Evolutionary conservation across 768 basidiomycete species (phyloP).

Genomic region (Cystofilobasidium macerans): DNA sequence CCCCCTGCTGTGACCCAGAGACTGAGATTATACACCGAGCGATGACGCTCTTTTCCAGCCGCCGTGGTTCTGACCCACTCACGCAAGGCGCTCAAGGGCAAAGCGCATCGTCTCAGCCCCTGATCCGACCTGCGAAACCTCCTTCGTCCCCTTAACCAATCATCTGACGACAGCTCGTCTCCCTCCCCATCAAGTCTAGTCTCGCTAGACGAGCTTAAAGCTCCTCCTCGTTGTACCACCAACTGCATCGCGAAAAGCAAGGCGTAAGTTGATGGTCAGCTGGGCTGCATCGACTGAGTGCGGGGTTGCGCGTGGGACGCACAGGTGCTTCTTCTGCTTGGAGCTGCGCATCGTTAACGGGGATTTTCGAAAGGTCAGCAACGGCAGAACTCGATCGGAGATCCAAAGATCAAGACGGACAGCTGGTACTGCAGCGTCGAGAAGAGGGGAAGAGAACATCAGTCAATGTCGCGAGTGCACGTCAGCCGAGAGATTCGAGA

Average conservation of each 20-base stretch:
- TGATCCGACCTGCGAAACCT: too few relatives aligned
- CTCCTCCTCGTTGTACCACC: conserved; percentile 5
- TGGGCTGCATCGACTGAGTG: background rate
- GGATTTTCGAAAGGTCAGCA: background rate
- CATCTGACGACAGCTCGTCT: too few relatives aligned
- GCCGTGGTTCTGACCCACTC: too few relatives aligned
- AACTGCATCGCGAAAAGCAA: background rate
- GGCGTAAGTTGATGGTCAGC: background rate
- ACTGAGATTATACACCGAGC: too few relatives aligned
- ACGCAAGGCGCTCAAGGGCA: too few relatives aligned
- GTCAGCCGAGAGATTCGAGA: background rate
- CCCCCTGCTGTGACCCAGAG: too few relatives aligned
- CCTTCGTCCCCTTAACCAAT: too few relatives aligned
- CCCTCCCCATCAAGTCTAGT: too few relatives aligned
- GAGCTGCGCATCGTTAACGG: background rate
- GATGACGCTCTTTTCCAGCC: too few relatives aligned
- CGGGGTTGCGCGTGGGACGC: background rate
- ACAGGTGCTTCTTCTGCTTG: conserved; percentile 11
- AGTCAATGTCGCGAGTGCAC: background rate
- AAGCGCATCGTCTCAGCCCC: too few relatives aligned
- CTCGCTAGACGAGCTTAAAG: background rate
- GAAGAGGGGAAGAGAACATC: background rate
- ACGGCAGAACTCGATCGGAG: background rate
- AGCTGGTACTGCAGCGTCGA: background rate
- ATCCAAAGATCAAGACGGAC: background rate